phyloP scores from a whole-genome alignment of 441 rosid genomes.

The Aleurites moluccanus region DNA sequence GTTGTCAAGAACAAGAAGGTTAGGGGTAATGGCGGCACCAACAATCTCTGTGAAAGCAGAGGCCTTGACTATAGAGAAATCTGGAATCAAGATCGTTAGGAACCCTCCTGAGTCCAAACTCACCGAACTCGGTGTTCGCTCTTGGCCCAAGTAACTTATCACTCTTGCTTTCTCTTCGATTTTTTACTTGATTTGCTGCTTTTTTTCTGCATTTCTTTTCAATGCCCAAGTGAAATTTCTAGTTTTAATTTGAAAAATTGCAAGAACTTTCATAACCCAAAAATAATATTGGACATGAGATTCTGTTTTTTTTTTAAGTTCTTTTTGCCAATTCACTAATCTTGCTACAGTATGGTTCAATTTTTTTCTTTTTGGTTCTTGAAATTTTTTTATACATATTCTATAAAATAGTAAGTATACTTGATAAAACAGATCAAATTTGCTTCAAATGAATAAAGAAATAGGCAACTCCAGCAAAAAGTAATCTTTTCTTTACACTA shows the following conservation, averaged over 20 bases:
- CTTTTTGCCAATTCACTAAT: too few species aligned
- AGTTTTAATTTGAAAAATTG: not conserved
- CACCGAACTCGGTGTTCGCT: slow-evolving; percentile 66
- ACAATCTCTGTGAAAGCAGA: slow-evolving; percentile 37
- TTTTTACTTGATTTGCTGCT: not conserved
- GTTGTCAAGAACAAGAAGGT: not conserved
- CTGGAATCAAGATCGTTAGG: slow-evolving; percentile 59
- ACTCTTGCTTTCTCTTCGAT: too few species aligned
- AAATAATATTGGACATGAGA: not conserved
- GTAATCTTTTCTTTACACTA: too few species aligned
- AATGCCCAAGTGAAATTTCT: not conserved
- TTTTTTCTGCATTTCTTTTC: not conserved
- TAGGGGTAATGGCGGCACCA: slow-evolving; percentile 13
- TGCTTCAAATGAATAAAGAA: too few species aligned
- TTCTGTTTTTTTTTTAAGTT: not conserved
- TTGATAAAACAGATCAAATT: too few species aligned
- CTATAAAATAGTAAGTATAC: not conserved
- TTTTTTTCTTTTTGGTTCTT: not conserved
- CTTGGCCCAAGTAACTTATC: slow-evolving; percentile 66
- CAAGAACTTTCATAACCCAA: not conserved
- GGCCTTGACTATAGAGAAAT: slow-evolving; percentile 57
- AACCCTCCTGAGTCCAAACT: slow-evolving; percentile 80
- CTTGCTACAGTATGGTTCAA: too few species aligned
- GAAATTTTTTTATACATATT: not conserved
- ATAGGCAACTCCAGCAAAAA: too few species aligned